A percentile compares a stretch with the other conserved stretches of the same genome.
Evolutionary conservation across 768 basidiomycete genomes (phyloP).

Genomic region (Crepidotus variabilis): DNA sequence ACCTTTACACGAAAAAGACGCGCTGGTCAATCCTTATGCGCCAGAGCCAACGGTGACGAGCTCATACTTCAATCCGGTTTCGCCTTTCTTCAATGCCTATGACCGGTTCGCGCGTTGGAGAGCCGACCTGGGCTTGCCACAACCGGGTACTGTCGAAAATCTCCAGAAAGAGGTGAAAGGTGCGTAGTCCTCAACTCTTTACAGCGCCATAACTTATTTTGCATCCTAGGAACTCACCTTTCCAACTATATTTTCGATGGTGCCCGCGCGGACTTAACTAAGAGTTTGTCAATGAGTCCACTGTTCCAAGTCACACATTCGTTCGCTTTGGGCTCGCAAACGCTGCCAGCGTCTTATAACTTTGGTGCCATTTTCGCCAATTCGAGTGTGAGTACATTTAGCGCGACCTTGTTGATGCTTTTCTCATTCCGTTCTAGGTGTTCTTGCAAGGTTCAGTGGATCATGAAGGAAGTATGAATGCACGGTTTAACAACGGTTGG

Average conservation of each 20-base stretch:
- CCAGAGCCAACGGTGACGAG: conserved; percentile 29
- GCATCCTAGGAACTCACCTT: conserved; percentile 71
- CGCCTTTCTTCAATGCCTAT: conserved; percentile 66
- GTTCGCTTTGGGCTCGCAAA: conserved; percentile 86
- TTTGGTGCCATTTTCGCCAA: conserved; percentile 93
- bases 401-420: conserved; percentile 1
- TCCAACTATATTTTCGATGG: conserved; percentile 98
- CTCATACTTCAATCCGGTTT: conserved; percentile 40
- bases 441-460: conserved; percentile 94
- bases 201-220: conserved; percentile 4
- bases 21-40: conserved; percentile 32
- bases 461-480: conserved; percentile 88
- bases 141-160: conserved; percentile 93
- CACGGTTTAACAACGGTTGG: conserved; percentile 90
- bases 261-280: conserved; percentile 92
- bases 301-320: conserved; percentile 98
- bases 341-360: conserved; percentile 84
- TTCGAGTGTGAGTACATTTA: conserved; percentile 54
- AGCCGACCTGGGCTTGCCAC: conserved; percentile 73
- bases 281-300: conserved; percentile 89
- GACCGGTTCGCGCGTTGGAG: conserved; percentile 80
- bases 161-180: conserved; percentile 91
- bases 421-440: conserved; percentile 43
- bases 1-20: conserved; percentile 38
- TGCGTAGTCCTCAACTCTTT: conserved; percentile 30